phyloP scores from a whole-genome alignment of 805 yeast genomes.

The Kuraishia ogatae region DNA sequence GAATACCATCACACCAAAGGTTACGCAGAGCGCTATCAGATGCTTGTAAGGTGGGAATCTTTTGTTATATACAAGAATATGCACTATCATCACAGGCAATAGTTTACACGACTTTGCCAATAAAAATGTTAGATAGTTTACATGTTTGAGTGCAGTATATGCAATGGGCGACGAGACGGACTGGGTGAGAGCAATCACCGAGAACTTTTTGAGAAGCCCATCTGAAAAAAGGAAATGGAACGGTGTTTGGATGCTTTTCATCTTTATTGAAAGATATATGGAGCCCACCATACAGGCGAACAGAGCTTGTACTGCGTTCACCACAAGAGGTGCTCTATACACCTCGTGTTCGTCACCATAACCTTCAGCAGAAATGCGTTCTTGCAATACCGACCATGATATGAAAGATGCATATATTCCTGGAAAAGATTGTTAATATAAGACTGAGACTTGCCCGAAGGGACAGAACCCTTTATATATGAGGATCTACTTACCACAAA shows the following conservation, averaged over 20 bases:
- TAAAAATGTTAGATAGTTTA: conserved; percentile 77
- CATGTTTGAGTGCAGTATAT: conserved; percentile 66
- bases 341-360: conserved; percentile 39
- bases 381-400: conserved; percentile 90
- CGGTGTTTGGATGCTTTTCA: conserved; percentile 6
- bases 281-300: conserved; percentile 68
- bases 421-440: not conserved
- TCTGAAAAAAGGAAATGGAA: conserved; percentile 25
- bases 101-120: conserved; percentile 90
- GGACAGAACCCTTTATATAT: not conserved
- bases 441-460: too few relatives aligned
- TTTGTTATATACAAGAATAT: conserved; percentile 58
- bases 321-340: conserved; percentile 73
- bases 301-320: conserved; percentile 65
- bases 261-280: conserved; percentile 37
- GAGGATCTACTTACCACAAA: not conserved
- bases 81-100: conserved; percentile 90
- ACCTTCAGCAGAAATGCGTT: conserved; percentile 69
- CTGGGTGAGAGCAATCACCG: conserved; percentile 61
- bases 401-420: conserved; percentile 86
- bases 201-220: conserved; percentile 26
- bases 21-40: conserved; percentile 68
- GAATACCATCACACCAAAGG: conserved; percentile 75
- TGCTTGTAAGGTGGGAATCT: conserved; percentile 71
- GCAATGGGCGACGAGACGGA: conserved; percentile 81